Evolutionary conservation across 371 early-diverging fungal genomes (phyloP).

Genomic region (Smittium mucronatum): DNA sequence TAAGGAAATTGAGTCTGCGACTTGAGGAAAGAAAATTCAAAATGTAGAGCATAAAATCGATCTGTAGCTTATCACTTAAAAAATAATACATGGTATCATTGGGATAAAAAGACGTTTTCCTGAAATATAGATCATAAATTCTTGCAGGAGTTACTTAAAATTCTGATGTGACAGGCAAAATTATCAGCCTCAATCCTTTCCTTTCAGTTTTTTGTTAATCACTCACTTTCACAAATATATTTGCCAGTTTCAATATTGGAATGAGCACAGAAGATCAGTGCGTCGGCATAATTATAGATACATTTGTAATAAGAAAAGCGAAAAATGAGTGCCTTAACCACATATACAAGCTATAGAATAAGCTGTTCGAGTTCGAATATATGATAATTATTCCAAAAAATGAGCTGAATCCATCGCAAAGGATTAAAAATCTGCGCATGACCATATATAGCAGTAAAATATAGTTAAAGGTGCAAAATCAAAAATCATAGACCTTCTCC

Average conservation of each 20-base stretch:
- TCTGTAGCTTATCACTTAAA: not conserved
- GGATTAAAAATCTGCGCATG: not conserved
- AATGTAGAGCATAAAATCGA: not conserved
- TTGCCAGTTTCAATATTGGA: not conserved
- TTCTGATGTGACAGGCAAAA: too few relatives aligned
- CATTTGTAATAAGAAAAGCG: not conserved
- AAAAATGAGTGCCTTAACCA: not conserved
- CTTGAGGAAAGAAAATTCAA: not conserved
- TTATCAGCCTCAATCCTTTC: not conserved
- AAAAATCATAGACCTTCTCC: not conserved
- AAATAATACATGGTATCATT: not conserved
- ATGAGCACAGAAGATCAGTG: not conserved
- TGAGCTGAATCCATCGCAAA: not conserved
- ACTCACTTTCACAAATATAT: not conserved
- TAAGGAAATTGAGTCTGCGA: not conserved
- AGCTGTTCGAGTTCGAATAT: not conserved
- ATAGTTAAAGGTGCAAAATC: not conserved
- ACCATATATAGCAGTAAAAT: not conserved
- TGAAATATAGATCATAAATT: not conserved
- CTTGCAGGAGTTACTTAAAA: too few relatives aligned
- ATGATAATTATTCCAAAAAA: not conserved
- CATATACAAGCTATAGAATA: not conserved
- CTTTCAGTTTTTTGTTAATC: not conserved
- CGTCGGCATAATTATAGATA: not conserved
- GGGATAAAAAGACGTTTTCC: not conserved